Conservation (phyloP, 164 flowering plant genomes). For the Sedum album region DNA sequence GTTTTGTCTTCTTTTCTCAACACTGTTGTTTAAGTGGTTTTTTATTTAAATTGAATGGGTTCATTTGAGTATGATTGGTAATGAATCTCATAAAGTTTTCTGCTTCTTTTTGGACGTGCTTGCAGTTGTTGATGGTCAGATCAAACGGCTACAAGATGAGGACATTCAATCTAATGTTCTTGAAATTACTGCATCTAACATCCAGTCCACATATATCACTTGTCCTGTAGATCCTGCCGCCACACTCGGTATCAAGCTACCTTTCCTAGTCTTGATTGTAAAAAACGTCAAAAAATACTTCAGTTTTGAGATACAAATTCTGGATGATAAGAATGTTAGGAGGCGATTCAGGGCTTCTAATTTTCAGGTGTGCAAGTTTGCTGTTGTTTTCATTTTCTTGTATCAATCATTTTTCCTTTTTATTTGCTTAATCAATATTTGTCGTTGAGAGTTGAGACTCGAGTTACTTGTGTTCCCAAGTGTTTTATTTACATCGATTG, state of each 20-base stretch:
- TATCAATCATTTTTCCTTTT: neutral
- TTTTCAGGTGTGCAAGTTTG: conserved; percentile 97
- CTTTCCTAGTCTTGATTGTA: conserved; percentile 82
- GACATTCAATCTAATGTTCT: conserved; percentile 96
- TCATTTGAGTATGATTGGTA: too few species aligned
- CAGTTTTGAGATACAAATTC: conserved; percentile 94
- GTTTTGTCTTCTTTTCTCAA: too few species aligned
- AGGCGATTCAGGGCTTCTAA: conserved; percentile 97
- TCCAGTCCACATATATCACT: conserved; percentile 90
- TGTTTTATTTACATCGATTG: neutral
- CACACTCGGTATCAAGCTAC: conserved; percentile 95
- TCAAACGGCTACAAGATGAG: conserved; percentile 86
- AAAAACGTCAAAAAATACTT: conserved; percentile 91
- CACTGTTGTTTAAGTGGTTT: too few species aligned
- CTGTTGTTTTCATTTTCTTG: conserved; percentile 10
- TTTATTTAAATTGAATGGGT: too few species aligned
- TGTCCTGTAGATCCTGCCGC: conserved; percentile 94
- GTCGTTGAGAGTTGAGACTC: neutral
- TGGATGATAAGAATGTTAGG: conserved; percentile 98
- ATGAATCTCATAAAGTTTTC: neutral
- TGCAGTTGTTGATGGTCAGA: conserved; percentile 83
- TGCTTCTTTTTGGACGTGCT: conserved; percentile 11
- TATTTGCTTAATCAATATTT: neutral
- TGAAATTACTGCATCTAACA: conserved; percentile 78
- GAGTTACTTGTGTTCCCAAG: neutral